Percentiles rank a stretch among this genome's conserved stretches.
These are phyloP conservation scores for Aspergillus melleus DNA, from an alignment of 2,329 filamentous ascomycete species.

Conservation along the genomic window DNA sequence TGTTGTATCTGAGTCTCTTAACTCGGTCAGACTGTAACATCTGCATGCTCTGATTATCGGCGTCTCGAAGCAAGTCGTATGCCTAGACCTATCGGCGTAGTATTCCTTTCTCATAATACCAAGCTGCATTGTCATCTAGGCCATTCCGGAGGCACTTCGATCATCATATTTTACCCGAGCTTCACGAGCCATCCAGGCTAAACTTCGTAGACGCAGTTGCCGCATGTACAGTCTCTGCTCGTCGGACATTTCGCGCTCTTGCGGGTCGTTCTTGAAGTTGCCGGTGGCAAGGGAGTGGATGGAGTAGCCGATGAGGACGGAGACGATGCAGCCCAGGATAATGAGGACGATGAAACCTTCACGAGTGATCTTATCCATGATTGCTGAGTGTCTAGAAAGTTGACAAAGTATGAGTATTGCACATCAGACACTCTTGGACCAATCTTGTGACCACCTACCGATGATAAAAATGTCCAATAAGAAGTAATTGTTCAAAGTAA, in stretches of 20 bases:
- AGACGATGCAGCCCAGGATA: slow-evolving; percentile 25
- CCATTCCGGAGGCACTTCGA: not conserved
- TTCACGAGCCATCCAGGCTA: slow-evolving; percentile 22
- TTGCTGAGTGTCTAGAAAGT: not conserved
- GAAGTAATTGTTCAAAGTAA: too few species aligned
- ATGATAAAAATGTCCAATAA: not conserved
- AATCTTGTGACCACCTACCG: not conserved
- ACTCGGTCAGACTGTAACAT: not conserved
- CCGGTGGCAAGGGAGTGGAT: slow-evolving; percentile 20
- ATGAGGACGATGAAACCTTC: slow-evolving; percentile 14
- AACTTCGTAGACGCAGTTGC: slow-evolving; percentile 22
- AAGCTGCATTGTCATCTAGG: not conserved
- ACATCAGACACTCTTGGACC: not conserved
- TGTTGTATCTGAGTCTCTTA: not conserved
- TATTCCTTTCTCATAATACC: not conserved
- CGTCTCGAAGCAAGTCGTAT: not conserved
- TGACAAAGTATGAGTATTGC: not conserved
- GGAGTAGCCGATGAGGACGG: slow-evolving; percentile 30
- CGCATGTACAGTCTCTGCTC: slow-evolving; percentile 34
- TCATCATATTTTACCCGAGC: slow-evolving; percentile 5
- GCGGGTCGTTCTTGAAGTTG: slow-evolving; percentile 17
- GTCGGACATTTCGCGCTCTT: slow-evolving; percentile 14
- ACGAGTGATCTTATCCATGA: not conserved
- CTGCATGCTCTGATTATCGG: not conserved
- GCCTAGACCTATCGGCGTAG: not conserved